phyloP scores from a whole-genome alignment of 768 basidiomycete species.

The Hortiboletus campestris region DNA sequence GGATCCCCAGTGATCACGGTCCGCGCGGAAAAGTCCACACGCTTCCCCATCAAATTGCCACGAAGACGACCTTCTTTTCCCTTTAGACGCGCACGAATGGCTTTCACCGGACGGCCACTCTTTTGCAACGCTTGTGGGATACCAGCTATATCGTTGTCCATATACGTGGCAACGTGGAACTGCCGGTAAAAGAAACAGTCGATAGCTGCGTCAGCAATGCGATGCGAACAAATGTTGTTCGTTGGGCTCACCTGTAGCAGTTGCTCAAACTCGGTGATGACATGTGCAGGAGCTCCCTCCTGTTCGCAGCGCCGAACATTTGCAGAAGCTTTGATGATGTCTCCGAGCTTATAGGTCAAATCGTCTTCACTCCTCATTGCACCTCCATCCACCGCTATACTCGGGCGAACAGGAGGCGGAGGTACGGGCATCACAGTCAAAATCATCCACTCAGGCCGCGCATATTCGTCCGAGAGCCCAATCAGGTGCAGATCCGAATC shows the following conservation, averaged over 20 bases:
- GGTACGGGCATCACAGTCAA: constrained; percentile 96
- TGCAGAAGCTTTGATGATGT: constrained; percentile 93
- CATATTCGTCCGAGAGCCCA: constrained; percentile 93
- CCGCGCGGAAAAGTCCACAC: constrained; percentile 98
- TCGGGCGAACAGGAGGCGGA: constrained; percentile 96
- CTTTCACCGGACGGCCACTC: constrained; percentile 95
- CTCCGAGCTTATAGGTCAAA: constrained; percentile 95
- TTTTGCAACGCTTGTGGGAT: constrained; percentile 97
- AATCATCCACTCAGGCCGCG: constrained; percentile 99
- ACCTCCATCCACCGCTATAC: constrained; percentile 96
- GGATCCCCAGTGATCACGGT: constrained; percentile 99
- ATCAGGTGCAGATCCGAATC: constrained; percentile 84
- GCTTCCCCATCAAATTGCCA: constrained; percentile 99
- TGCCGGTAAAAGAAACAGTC: constrained; percentile 27
- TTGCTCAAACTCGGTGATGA: constrained; percentile 95
- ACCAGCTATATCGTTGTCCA: constrained; percentile 99
- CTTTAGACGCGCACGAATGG: constrained; percentile 96
- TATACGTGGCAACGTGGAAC: constrained; percentile 99
- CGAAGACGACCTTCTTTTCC: constrained; percentile 98
- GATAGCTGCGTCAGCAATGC: not conserved
- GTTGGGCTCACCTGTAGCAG: constrained; percentile 74
- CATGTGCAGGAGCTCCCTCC: constrained; percentile 94
- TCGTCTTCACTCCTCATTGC: constrained; percentile 98
- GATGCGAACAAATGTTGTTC: not conserved
- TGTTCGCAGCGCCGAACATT: constrained; percentile 91